Base-by-base conservation (phyloP, 2,329 filamentous ascomycete species). In the Ophiostoma quercus region DNA sequence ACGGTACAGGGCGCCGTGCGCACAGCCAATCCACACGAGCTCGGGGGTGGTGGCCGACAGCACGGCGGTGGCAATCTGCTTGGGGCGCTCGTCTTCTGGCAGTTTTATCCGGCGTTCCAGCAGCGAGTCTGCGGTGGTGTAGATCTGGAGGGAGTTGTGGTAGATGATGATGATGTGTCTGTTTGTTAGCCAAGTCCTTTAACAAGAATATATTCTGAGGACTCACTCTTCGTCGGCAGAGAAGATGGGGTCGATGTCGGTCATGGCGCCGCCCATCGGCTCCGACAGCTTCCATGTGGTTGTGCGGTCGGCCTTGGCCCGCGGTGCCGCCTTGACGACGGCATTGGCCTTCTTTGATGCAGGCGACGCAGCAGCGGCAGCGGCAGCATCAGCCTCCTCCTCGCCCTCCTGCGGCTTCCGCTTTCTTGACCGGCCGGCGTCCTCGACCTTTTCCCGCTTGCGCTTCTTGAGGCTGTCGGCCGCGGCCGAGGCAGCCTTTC, bases 41-140 rank as follows among this genome's bases (percentile, higher is more conserved):
- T 85, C 79, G 3, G 83, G 76, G 1, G 79, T 76, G 39, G 75
- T 78, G 62, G 78, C 78, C 2, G 84, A 85, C 22, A 82, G 74
- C 60, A 77, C 77, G 4, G 78, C 76, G 6, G 80, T 75, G 5
- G 81, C 77, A 39, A 82, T 77, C 76, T 60, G 76, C 74, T 70
- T 77, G 70, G 60, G 70, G 72, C 51, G 76, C 65, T 77, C 72
- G n/a, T 74, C 72, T n/a, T 74, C 74, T 8, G 74, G 82, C 73
- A 89, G 81, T 14, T 85, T 81, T 67, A 97, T 89, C 70, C 88
- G 87, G 74, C 92, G 88, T 65, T 92, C 83, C 29, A 96, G 86
- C 67, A 96, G 85, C 1, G 95, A 98, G 69, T 92, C 93, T 73
- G 87, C 83, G 39, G 92, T 87, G 1, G 91, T 91, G 79, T 95